Base-by-base conservation (phyloP, 2,329 filamentous ascomycete species). In the Penicillium capsulatum region DNA sequence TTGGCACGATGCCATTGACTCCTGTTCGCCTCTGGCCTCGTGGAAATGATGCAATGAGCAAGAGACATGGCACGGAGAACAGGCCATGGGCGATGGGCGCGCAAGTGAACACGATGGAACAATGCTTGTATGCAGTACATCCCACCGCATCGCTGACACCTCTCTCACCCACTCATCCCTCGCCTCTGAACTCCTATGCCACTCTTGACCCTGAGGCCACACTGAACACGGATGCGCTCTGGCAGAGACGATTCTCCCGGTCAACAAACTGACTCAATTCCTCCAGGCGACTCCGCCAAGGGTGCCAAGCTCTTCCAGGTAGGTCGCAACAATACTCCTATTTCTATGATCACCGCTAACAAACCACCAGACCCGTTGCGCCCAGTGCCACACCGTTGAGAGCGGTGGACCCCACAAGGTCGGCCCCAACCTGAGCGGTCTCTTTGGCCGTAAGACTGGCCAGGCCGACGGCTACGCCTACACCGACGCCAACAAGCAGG, bases 401-500 rank as follows among this genome's bases (percentile, higher is more conserved):
- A 79, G 77, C 52, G 84, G 79, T 62, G 92, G 91, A 73, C 81
- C 81, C 74, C 94, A 96, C 88, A 97, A 97, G 84, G 87, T 95
- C 72, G 92, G 92, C 68, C 92, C 92, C 64, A 89, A 89, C 69
- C 83, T 98, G 61, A 82, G 94, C 83, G 92, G 92, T 68, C 87
- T 98, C 57, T 98, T 95, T 71, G 92, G 92, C 71, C 91, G 92
- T 71, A 86, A 95, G 79, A 87, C 86, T 53, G 92, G 92, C 63
- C 79, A 83, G 68, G 87, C 94, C 59, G 84, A 88, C 32, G 91
- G 92, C 57, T 98, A 85, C 82, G 76, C 88, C 66, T 98, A 97
- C 83, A 95, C 92, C 72, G 92, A 98, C 67, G 92, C 91, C 80
- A 98, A 98, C 86, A 97, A 97, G 85, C 75, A 84, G 66, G 94